A percentile compares a stretch with the other conserved stretches of the same genome.
Evolutionary conservation across 1,139 yeast species (phyloP).

Genomic region (Debaryomyces psychrophilus): DNA sequence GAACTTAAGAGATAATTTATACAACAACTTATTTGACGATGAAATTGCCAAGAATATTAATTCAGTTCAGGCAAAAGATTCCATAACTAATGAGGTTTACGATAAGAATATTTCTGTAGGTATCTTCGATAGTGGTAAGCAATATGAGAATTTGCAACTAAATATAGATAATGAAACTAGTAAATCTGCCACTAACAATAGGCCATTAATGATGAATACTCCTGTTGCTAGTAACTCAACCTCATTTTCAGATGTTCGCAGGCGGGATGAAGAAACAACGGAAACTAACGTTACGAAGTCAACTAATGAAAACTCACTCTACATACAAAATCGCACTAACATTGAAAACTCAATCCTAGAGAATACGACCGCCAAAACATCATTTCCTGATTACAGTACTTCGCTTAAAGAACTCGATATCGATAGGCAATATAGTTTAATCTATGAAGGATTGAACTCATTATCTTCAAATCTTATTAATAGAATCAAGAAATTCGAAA

Average conservation of each 20-base stretch:
- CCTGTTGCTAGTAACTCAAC: neutral
- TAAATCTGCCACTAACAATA: neutral
- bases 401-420: neutral
- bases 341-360: neutral
- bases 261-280: neutral
- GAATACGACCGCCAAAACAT: slow-evolving; percentile 12
- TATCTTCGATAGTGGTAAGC: neutral
- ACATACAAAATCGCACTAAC: neutral
- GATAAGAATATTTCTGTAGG: neutral
- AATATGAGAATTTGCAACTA: neutral
- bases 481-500: slow-evolving; percentile 20
- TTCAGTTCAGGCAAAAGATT: slow-evolving; percentile 1
- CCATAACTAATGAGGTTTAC: neutral
- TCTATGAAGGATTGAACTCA: slow-evolving; percentile 15
- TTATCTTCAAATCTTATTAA: slow-evolving; percentile 17
- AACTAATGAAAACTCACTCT: neutral
- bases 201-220: neutral
- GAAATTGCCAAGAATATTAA: neutral
- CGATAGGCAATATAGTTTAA: slow-evolving; percentile 5
- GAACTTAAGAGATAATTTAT: neutral
- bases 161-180: neutral
- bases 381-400: slow-evolving; percentile 6
- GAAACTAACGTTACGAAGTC: neutral
- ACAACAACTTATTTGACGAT: neutral
- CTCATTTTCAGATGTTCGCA: neutral